phyloP scores from a whole-genome alignment of 2,329 filamentous ascomycete species.

The Myriosclerotinia scirpicola region DNA sequence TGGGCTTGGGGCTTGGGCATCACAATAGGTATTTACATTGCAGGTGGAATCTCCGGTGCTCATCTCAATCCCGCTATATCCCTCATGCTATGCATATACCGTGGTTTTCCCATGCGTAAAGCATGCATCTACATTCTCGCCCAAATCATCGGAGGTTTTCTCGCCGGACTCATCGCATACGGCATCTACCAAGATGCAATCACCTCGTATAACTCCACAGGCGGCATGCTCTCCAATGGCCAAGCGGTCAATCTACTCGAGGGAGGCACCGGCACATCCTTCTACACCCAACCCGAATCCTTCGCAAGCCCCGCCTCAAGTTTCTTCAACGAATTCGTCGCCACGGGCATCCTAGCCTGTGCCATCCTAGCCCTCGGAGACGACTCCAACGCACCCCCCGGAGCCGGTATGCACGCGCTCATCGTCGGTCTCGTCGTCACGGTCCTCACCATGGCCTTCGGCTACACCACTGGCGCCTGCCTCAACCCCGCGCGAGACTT shows the following conservation, averaged over 20 bases:
- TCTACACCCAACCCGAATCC: slow-evolving; percentile 18
- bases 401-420: slow-evolving; percentile 52
- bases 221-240: slow-evolving; percentile 10
- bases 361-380: slow-evolving; percentile 49
- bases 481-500: slow-evolving; percentile 53
- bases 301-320: slow-evolving; percentile 38
- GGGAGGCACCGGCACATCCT: slow-evolving; percentile 12
- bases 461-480: slow-evolving; percentile 49
- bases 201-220: slow-evolving; percentile 13
- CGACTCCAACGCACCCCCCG: slow-evolving; percentile 49
- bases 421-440: slow-evolving; percentile 49
- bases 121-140: slow-evolving; percentile 51
- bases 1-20: slow-evolving; percentile 55
- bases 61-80: slow-evolving; percentile 49
- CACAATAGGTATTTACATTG: slow-evolving; percentile 52
- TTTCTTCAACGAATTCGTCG: slow-evolving; percentile 52
- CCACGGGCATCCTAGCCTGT: slow-evolving; percentile 44
- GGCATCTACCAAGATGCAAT: slow-evolving; percentile 34
- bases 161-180: slow-evolving; percentile 49
- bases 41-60: slow-evolving; percentile 49
- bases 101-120: slow-evolving; percentile 53
- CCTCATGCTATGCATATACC: slow-evolving; percentile 48
- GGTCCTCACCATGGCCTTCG: slow-evolving; percentile 44
- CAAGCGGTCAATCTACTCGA: background rate
- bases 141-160: slow-evolving; percentile 53